Evolutionary conservation across 495 filamentous ascomycete genomes (phyloP).

Genomic region (Penicillium alfredii): DNA sequence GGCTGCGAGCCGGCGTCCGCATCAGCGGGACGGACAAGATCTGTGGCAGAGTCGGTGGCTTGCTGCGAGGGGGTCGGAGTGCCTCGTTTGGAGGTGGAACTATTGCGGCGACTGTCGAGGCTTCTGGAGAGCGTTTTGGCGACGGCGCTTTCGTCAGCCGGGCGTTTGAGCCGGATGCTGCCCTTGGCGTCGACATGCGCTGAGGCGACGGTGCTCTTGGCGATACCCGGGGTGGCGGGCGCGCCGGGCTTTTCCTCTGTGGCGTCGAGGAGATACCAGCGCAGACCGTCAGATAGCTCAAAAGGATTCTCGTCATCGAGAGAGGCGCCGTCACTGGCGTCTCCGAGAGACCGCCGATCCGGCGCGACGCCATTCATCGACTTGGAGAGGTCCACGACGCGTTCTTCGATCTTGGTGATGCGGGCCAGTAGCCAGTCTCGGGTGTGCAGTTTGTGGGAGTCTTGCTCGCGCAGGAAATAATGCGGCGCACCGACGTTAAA

Average conservation of each 20-base stretch:
- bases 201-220: conserved; percentile 85
- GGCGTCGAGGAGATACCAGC: conserved; percentile 95
- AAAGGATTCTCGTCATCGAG: conserved; percentile 97
- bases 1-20: conserved; percentile 26
- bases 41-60: conserved; percentile 31
- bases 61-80: conserved; percentile 30
- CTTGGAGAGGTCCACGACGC: conserved; percentile 87
- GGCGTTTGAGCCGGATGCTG: conserved; percentile 55
- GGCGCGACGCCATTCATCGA: conserved; percentile 52
- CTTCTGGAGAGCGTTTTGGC: conserved; percentile 78
- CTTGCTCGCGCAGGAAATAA: conserved; percentile 92
- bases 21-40: conserved; percentile 34
- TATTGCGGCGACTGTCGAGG: conserved; percentile 84
- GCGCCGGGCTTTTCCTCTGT: conserved; percentile 93
- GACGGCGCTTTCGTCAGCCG: conserved; percentile 49
- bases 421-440: conserved; percentile 93
- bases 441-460: conserved; percentile 71
- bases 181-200: conserved; percentile 80
- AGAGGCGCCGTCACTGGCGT: conserved; percentile 50
- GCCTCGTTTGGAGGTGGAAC: conserved; percentile 70
- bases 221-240: conserved; percentile 79
- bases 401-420: conserved; percentile 86
- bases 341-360: conserved; percentile 50
- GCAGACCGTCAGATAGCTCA: conserved; percentile 87
- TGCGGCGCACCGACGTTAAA: conserved; percentile 97